Evolutionary conservation across 495 filamentous ascomycete genomes (phyloP), one percentile per base, ranked within the genome.

Genomic region (Penicillium salamii): DNA sequence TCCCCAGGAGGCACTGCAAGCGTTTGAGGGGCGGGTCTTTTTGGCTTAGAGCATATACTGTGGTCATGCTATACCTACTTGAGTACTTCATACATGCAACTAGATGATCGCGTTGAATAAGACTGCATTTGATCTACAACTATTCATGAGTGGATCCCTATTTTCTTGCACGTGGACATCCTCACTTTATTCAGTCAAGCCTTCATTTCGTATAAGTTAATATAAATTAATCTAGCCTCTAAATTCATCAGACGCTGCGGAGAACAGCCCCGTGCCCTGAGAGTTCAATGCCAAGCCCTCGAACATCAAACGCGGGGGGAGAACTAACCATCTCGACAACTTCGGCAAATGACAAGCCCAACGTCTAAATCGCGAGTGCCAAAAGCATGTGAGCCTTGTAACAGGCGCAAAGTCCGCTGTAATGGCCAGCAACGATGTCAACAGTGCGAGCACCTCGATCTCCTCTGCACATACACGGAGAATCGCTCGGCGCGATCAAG

Each of bases 391-490:
- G 89, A 90, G 45, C 86, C 87, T 4, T 91, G 89, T 58, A 80
- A 88, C 3, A 80, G 82, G 12, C 78, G 89, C 49, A 93, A 91
- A 65, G 88, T 91, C 11, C 84, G 86, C 40, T 92, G 89, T 68
- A 89, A 92, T 61, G 61, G 58, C 38, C 56, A 59, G 26, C 28
- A 46, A 20, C 20, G 44, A 34, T 67, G 64, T 39, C 64, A 67
- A 53, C 64, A 67, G 32, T 65, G 64, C 44, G 54, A 58, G 13
- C 64, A 67, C 34, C 28, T 60, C 14, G 54, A 55, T 12, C 33
- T 67, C n/a, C 56, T 39, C 17, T 67, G 62, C 43, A 65, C 55
- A 0, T 67, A 67, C 35, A 48, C 59, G 18, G 50, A 55, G 17
- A 53, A 43, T 17, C 42, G 33, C 2, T n/a, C 39, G 13, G 46